Evolutionary conservation across 2,329 filamentous ascomycete species (phyloP), one percentile per base, ranked within the genome.

Genomic region (Stylonectria norvegica): DNA sequence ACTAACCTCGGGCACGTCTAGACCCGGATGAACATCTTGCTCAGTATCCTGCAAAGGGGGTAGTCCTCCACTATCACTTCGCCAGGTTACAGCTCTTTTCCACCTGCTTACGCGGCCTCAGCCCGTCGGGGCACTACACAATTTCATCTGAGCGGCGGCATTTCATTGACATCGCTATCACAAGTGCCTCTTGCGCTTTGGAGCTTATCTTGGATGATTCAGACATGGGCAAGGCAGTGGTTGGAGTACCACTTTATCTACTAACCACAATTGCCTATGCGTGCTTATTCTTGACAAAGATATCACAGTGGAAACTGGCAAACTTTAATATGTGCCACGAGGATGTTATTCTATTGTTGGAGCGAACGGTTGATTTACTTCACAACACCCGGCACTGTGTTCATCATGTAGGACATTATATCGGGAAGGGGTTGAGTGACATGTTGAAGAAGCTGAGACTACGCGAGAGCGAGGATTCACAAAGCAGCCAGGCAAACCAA

Each of bases 21-120:
- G 70, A 60, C 33, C 66, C 66, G 20, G 71, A 70, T 43, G 62
- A 64, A 40, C 66, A 71, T 45, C 63, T 76, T 23, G 66, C 69
- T 27, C 62, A 65, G 36, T 75, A 74, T 49, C 72, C 72, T 15
- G 66, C 68, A 38, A 73, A 73, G 54, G 71, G 69, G 17, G 70
- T 73, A 5, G 62, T 63, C 19, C 60, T 76, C 43, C 70, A 75
- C 49, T 73, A 72, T 44, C 62, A 75, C 51, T 76, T 74, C 49
- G 73, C 70, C 33, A 66, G 71, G 34, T 57, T 76, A 14, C 70
- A 74, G 33, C 57, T 76, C 7, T 69, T 72, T 31, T 73, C 73
- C 14, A 67, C 73, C 18, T 71, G 70, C 20, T 55, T 76, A 17
- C 66, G 71, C 20, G 56, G 57, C 1, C 39, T 61, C 10, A 50